Percentiles rank a stretch among this genome's conserved stretches.
These are phyloP conservation scores for Amanita pseudoporphyria DNA, from an alignment of 768 basidiomycete species.

Conservation along the genomic window DNA sequence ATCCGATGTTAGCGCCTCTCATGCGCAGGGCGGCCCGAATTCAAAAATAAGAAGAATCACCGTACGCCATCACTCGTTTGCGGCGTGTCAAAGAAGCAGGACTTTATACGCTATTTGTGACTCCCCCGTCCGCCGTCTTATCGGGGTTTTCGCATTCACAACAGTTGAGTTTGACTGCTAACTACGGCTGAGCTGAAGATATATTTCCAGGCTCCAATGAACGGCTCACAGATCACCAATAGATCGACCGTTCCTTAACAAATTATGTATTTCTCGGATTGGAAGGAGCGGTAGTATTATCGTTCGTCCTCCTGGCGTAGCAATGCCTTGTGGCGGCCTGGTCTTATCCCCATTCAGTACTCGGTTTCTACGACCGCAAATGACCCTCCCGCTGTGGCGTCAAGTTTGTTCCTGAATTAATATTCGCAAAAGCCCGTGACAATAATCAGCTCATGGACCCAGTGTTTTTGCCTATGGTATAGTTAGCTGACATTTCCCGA, in stretches of 20 bases:
- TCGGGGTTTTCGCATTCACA: background rate
- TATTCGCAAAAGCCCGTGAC: no score
- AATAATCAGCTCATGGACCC: no score
- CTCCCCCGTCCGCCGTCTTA: background rate
- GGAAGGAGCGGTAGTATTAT: no score
- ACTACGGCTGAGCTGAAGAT: background rate
- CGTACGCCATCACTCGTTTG: background rate
- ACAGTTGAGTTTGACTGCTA: background rate
- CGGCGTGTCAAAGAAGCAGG: background rate
- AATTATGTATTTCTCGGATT: no score
- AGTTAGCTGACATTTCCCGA: no score
- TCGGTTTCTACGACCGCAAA: no score
- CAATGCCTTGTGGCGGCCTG: no score
- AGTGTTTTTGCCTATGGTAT: no score
- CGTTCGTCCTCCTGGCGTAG: no score
- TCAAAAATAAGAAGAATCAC: background rate
- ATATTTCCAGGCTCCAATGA: no score
- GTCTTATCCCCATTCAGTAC: no score
- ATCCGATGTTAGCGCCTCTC: background rate
- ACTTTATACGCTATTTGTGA: background rate
- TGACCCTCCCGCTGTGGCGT: background rate
- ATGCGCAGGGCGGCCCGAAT: background rate
- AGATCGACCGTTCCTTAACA: background rate
- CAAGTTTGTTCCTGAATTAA: background rate
- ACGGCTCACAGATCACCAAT: no score